Conservation (phyloP, 176 grass and related monocot genomes). For the Carex kokanica region DNA sequence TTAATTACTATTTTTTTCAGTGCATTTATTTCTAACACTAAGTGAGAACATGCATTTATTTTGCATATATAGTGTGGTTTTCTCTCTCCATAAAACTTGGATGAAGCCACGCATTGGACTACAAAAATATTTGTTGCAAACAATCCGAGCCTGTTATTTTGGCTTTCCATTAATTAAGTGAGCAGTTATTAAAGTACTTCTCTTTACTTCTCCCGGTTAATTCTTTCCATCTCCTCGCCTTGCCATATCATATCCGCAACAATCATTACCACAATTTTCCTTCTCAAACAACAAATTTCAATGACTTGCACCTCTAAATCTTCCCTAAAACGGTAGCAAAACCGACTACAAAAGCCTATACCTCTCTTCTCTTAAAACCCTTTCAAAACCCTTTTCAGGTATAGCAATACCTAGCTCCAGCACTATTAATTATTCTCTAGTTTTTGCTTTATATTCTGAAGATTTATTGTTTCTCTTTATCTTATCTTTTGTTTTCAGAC, state of each 20-base stretch:
- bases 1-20: not conserved
- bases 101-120: not conserved
- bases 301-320: slow-evolving; percentile 22
- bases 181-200: slow-evolving; percentile 17
- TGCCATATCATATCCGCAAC: slow-evolving; percentile 26
- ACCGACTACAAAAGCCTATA: not conserved
- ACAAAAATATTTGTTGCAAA: not conserved
- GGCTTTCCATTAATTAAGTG: slow-evolving; percentile 11
- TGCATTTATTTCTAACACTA: not conserved
- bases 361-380: not conserved
- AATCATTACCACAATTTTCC: slow-evolving; percentile 28
- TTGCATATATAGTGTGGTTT: not conserved
- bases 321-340: not conserved
- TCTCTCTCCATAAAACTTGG: not conserved
- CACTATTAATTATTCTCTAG: not conserved
- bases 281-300: slow-evolving; percentile 12
- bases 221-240: slow-evolving; percentile 24
- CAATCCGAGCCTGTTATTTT: not conserved
- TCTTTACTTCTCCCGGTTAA: slow-evolving; percentile 7
- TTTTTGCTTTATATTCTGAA: not conserved
- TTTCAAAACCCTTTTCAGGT: not conserved
- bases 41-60: not conserved
- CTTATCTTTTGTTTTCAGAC: not conserved
- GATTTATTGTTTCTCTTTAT: not conserved
- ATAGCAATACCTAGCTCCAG: not conserved